phyloP scores from a whole-genome alignment of 2,329 filamentous ascomycete species.

The Huntiella moniliformis region DNA sequence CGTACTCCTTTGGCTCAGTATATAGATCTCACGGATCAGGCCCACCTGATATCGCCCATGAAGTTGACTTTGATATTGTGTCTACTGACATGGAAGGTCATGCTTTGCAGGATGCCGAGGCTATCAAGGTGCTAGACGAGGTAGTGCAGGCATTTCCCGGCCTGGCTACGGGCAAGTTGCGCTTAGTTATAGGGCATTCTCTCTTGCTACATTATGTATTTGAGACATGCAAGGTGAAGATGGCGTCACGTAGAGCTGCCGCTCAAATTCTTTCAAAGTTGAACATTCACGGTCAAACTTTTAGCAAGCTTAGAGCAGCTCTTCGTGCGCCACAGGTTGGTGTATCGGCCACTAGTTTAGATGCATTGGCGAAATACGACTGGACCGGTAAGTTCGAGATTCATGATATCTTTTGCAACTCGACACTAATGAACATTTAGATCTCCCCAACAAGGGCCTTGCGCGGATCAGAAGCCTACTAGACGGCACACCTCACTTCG shows the following conservation, averaged over 20 bases:
- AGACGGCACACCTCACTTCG: constrained; percentile 46
- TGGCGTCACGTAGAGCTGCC: constrained; percentile 46
- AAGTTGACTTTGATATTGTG: constrained; percentile 95
- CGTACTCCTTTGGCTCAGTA: constrained; percentile 73
- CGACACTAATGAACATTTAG: constrained; percentile 19
- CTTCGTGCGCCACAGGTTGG: constrained; percentile 66
- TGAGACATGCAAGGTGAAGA: constrained; percentile 66
- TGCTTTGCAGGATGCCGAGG: constrained; percentile 79
- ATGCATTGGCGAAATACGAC: constrained; percentile 79
- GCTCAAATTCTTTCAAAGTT: constrained; percentile 76
- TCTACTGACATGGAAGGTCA: constrained; percentile 64
- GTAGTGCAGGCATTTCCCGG: constrained; percentile 66
- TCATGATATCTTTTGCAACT: neutral
- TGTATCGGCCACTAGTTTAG: constrained; percentile 72
- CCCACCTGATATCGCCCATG: constrained; percentile 64
- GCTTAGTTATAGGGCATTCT: constrained; percentile 78
- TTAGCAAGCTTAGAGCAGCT: constrained; percentile 67
- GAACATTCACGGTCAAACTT: constrained; percentile 62
- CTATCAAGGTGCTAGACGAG: constrained; percentile 86
- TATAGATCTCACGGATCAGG: constrained; percentile 67
- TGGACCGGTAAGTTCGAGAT: constrained; percentile 44
- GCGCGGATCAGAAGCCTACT: constrained; percentile 39
- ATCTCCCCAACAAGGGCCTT: constrained; percentile 37
- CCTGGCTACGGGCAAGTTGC: constrained; percentile 53
- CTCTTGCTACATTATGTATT: constrained; percentile 76